These are phyloP conservation scores for Neonectria neomacrospora DNA, from an alignment of 2,329 filamentous ascomycete species.

Conservation along the genomic window DNA sequence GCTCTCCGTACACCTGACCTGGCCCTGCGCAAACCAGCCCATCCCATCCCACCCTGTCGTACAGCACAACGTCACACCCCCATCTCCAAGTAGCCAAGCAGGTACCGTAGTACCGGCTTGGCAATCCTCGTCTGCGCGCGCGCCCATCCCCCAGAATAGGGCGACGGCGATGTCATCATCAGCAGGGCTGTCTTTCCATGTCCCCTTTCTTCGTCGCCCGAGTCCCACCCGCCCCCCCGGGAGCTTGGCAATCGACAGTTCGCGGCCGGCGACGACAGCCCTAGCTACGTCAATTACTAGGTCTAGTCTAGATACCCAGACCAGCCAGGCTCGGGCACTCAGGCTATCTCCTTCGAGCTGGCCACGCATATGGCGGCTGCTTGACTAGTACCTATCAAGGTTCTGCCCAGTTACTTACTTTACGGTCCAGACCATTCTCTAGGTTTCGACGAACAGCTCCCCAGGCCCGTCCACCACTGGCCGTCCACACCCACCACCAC, in stretches of 20 bases:
- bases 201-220: neutral
- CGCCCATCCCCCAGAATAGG: neutral
- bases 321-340: no score
- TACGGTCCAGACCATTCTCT: constrained; percentile 18
- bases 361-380: constrained; percentile 2
- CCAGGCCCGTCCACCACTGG: constrained; percentile 12
- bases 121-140: constrained; percentile 1
- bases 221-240: neutral
- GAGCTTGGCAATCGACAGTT: constrained; percentile 17
- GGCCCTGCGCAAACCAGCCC: constrained; percentile 8
- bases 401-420: constrained; percentile 4
- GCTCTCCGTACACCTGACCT: neutral
- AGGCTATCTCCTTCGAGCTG: neutral
- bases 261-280: constrained; percentile 9
- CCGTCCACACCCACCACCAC: constrained; percentile 16
- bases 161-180: constrained; percentile 15
- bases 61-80: constrained; percentile 24
- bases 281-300: neutral
- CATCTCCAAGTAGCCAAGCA: constrained; percentile 1
- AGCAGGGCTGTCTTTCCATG: constrained; percentile 1
- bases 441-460: constrained; percentile 23
- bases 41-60: constrained; percentile 5
- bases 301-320: no score
- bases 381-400: neutral
- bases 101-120: constrained; percentile 8